Percentiles rank a stretch among this genome's conserved stretches.
Evolutionary conservation across 306 rosid species (phyloP).

Genomic region (Astragalus glycyphyllos): DNA sequence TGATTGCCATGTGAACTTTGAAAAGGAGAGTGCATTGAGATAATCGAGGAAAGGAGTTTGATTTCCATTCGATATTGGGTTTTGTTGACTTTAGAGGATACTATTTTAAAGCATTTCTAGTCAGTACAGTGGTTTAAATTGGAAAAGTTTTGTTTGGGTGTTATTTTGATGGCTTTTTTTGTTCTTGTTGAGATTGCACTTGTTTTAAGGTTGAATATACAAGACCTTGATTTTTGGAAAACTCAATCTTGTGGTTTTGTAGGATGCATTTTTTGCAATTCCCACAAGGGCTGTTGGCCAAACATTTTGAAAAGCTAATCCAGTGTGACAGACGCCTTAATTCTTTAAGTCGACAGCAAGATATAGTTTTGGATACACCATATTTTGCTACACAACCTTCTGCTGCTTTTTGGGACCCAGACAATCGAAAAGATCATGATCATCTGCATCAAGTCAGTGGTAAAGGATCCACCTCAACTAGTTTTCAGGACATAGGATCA

Average conservation of each 20-base stretch:
- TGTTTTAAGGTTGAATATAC: too few relatives aligned
- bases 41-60: too few relatives aligned
- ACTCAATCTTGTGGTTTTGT: constrained; percentile 44
- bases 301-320: constrained; percentile 90
- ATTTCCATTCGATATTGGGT: constrained; percentile 17
- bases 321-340: constrained; percentile 81
- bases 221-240: neutral
- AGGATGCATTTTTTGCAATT: constrained; percentile 91
- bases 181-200: too few relatives aligned
- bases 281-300: constrained; percentile 73
- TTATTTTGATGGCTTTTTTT: too few relatives aligned
- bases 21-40: neutral
- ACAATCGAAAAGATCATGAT: constrained; percentile 49
- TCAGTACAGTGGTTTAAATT: neutral
- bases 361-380: constrained; percentile 74
- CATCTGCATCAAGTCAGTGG: constrained; percentile 52
- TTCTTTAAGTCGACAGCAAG: constrained; percentile 79
- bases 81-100: neutral
- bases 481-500: constrained; percentile 20
- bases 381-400: constrained; percentile 59
- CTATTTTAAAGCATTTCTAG: constrained; percentile 20
- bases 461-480: neutral
- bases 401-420: constrained; percentile 60
- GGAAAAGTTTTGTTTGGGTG: neutral
- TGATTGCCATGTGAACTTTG: neutral